These are phyloP conservation scores for Geotrichum candidum DNA, from an alignment of 1,139 yeast species.

Conservation along the genomic window DNA sequence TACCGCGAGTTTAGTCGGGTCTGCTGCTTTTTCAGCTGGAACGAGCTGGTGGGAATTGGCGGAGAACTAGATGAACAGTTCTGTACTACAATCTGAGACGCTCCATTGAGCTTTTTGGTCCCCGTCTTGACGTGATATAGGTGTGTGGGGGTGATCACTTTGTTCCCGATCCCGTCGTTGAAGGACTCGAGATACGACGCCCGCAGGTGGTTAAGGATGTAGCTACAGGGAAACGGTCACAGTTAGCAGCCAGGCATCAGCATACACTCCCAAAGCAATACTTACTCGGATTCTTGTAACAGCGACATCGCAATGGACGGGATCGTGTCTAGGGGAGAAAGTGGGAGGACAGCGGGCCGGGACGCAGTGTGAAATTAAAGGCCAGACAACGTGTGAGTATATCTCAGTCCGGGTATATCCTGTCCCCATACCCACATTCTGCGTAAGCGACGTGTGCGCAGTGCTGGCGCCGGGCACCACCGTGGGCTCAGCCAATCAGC, in stretches of 20 bases:
- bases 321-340: background rate
- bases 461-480: background rate
- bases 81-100: constrained; percentile 12
- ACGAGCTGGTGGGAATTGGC: constrained; percentile 16
- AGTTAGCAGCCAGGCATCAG: background rate
- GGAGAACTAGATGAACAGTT: constrained; percentile 16
- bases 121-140: constrained; percentile 30
- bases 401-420: background rate
- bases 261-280: background rate
- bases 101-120: constrained; percentile 18
- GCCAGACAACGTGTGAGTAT: background rate
- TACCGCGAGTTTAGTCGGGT: background rate
- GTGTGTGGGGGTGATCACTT: constrained; percentile 31
- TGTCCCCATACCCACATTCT: background rate
- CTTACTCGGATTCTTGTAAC: constrained; percentile 30
- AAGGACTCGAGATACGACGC: constrained; percentile 32
- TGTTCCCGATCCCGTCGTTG: constrained; percentile 33
- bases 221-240: constrained; percentile 18
- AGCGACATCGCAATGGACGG: constrained; percentile 25
- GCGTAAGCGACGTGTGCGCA: background rate
- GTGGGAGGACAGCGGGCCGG: background rate
- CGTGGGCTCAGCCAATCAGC: background rate
- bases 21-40: background rate
- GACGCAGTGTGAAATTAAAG: background rate
- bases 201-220: constrained; percentile 32